Conservation (phyloP, 108 stramenopile genomes). For the Nitzschia palea region DNA sequence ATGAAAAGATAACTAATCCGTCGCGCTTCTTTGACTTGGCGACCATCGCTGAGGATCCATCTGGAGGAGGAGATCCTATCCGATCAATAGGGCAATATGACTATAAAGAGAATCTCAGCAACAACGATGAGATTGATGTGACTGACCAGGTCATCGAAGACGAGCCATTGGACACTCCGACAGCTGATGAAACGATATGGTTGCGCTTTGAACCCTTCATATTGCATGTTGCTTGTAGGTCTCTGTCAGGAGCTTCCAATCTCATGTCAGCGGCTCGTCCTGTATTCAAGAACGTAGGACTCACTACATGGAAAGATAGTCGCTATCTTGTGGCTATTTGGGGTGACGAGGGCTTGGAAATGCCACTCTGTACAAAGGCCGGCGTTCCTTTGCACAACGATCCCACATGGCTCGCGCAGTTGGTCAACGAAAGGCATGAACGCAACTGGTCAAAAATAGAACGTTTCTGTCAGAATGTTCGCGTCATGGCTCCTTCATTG, state of each 20-base stretch:
- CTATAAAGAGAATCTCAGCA: slow-evolving; percentile 33
- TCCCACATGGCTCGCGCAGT: slow-evolving; percentile 57
- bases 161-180: neutral
- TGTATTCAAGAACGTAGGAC: slow-evolving; percentile 86
- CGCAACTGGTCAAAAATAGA: slow-evolving; percentile 88
- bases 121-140: slow-evolving; percentile 1
- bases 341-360: slow-evolving; percentile 92
- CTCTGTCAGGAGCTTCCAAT: slow-evolving; percentile 61
- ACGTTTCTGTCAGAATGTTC: slow-evolving; percentile 64
- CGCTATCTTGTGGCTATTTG: slow-evolving; percentile 79
- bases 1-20: slow-evolving; percentile 65
- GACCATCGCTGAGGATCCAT: slow-evolving; percentile 62
- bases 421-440: slow-evolving; percentile 82
- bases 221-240: slow-evolving; percentile 82
- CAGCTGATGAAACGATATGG: slow-evolving; percentile 52
- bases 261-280: slow-evolving; percentile 82
- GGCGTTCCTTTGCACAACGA: slow-evolving; percentile 21
- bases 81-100: slow-evolving; percentile 78
- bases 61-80: slow-evolving; percentile 82
- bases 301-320: slow-evolving; percentile 78
- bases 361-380: slow-evolving; percentile 61
- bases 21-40: slow-evolving; percentile 68
- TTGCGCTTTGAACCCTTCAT: slow-evolving; percentile 88
- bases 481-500: slow-evolving; percentile 29
- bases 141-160: too few species aligned